Base-by-base conservation (phyloP, 108 stramenopile species). In the Poteriospumella lacustris region DNA sequence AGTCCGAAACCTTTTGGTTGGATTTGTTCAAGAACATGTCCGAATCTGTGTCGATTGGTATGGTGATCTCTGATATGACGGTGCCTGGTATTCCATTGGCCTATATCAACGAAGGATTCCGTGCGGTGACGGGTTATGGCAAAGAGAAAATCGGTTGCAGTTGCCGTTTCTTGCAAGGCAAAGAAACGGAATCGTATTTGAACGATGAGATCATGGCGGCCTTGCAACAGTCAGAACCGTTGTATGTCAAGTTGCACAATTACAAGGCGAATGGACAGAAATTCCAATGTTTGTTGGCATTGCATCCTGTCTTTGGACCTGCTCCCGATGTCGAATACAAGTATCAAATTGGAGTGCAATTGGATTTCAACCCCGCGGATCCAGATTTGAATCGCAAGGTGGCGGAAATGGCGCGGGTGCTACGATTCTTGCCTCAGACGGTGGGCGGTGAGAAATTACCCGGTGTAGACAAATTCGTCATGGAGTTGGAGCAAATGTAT, bases 151-250 rank as follows among this genome's bases (percentile, higher is more conserved):
- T 77, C 26, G 67, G 67, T 1, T 64, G 67, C 34, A 80, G 76
- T 40, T 41, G 62, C 76, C 77, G 68, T 43, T 81, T 81, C 80
- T 56, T 81, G 19, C 76, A 76, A 56, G 80, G 80, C 29, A 60
- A 56, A 1, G 60, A 43, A 41, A 81, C 80, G 33, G 80, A 81
- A 67, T 29, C 12, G 1, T 81, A 81, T 68, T 43, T 81, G 40
- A 64, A 67, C 41, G 80, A 81, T 19, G 80, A 81, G 44, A 81
- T 81, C 42, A 44, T 81, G 44, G 80, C 77, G 34, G 28, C 80
- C 41, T 67, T 81, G 62, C 80, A 76, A 56, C 76, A 77, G 44
- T 72, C 42, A 19, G 76, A 77, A 29, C 76, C 76, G 5, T 76
- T 81, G 43, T 67, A 68, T 56, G 52, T 44, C 56, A 81, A 81